Evolutionary conservation across 768 basidiomycete genomes (phyloP).

Genomic region (Lactifluus pinguis): DNA sequence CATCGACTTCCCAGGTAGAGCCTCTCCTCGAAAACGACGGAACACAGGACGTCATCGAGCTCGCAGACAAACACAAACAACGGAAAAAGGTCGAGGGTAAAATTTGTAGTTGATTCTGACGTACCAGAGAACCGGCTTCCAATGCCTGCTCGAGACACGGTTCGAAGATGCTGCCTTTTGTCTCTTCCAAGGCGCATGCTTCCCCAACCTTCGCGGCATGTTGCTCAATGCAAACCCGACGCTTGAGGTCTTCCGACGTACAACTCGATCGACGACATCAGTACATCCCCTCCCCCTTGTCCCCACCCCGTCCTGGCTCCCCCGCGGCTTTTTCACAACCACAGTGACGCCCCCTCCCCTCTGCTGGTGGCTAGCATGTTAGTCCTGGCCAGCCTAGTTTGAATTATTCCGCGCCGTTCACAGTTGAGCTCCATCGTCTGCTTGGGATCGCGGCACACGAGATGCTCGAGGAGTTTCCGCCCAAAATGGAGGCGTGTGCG

Average conservation of each 20-base stretch:
- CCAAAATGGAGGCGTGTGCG: no score
- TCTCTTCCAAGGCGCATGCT: conserved; percentile 77
- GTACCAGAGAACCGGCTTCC: conserved; percentile 9
- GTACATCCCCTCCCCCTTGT: conserved; percentile 60
- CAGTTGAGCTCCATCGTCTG: conserved; percentile 23
- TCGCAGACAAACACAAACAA: conserved; percentile 25
- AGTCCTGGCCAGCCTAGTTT: conserved; percentile 86
- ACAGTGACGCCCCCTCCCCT: conserved; percentile 19
- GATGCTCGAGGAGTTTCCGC: conserved; percentile 23
- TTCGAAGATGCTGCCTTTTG: no score
- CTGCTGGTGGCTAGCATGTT: conserved; percentile 55
- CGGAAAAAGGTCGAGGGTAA: no score
- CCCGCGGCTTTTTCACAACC: conserved; percentile 10
- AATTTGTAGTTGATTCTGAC: no score
- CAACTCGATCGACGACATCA: conserved; percentile 68
- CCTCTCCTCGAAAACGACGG: no score
- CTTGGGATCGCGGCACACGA: conserved; percentile 57
- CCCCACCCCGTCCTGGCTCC: background rate
- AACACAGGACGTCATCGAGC: no score
- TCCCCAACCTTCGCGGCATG: conserved; percentile 61
- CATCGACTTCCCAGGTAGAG: no score
- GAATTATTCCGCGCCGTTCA: conserved; percentile 74
- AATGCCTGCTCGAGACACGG: no score
- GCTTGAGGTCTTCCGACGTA: conserved; percentile 26
- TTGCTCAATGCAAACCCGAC: conserved; percentile 34